phyloP scores from a whole-genome alignment of 2,329 filamentous ascomycete genomes.

The Diaporthe sp. region DNA sequence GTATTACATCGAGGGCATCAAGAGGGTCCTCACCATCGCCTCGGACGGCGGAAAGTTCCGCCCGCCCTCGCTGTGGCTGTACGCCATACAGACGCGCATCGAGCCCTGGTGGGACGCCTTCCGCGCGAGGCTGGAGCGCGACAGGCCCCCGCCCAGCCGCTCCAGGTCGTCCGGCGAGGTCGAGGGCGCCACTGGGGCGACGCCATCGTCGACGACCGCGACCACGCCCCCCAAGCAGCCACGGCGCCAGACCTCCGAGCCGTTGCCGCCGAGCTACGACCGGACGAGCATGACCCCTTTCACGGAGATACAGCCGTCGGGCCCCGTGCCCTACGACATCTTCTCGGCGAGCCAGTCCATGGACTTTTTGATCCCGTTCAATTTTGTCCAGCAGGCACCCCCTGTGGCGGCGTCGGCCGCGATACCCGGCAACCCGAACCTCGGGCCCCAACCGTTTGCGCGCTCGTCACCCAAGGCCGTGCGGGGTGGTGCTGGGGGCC shows the following conservation, averaged over 20 bases:
- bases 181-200: neutral
- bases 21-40: constrained; percentile 10
- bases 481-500: neutral
- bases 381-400: constrained; percentile 8
- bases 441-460: neutral
- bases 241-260: constrained; percentile 10
- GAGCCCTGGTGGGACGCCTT: constrained; percentile 37
- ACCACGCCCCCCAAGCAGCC: neutral
- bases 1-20: constrained; percentile 32
- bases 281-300: neutral
- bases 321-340: constrained; percentile 19
- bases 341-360: constrained; percentile 18
- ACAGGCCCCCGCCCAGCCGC: constrained; percentile 16
- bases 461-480: neutral
- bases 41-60: constrained; percentile 30
- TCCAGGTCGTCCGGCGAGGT: neutral
- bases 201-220: neutral
- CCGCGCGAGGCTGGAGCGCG: constrained; percentile 19
- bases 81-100: constrained; percentile 36
- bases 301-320: neutral
- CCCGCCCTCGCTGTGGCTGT: constrained; percentile 38
- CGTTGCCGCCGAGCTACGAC: neutral
- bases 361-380: constrained; percentile 12
- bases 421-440: neutral
- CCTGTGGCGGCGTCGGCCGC: neutral